These are phyloP conservation scores for Fraxinus latifolia DNA, from an alignment of 305 asterid species.

Conservation along the genomic window DNA sequence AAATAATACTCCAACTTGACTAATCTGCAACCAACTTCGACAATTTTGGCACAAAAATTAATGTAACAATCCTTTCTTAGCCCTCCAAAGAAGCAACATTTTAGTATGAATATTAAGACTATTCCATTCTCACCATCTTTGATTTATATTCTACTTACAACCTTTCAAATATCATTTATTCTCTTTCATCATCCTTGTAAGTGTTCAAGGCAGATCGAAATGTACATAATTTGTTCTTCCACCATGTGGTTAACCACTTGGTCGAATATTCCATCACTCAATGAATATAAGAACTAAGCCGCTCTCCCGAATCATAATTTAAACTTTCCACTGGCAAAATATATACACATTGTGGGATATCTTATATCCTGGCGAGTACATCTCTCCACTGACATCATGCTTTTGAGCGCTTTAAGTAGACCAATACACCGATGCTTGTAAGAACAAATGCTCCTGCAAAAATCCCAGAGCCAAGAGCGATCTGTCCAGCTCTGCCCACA, in stretches of 20 bases:
- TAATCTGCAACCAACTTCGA: background rate
- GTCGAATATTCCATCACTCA: background rate
- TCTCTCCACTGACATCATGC: conserved; percentile 26
- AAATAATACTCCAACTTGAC: background rate
- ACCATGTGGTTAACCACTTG: conserved; percentile 8
- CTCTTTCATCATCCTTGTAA: background rate
- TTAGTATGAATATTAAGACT: background rate
- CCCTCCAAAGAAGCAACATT: background rate
- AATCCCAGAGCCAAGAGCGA: conserved; percentile 37
- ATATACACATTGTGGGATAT: background rate
- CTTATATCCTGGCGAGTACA: background rate
- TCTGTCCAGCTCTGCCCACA: conserved; percentile 31
- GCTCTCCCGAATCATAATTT: background rate
- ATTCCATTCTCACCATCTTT: background rate
- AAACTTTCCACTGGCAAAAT: conserved; percentile 4
- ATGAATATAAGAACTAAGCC: background rate
- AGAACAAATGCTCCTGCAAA: conserved; percentile 66
- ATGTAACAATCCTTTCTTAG: background rate
- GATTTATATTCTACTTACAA: background rate
- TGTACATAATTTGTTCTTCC: background rate
- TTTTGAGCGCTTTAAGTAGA: conserved; percentile 61
- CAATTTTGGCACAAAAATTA: background rate
- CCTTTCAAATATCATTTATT: background rate
- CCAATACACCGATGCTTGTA: conserved; percentile 60
- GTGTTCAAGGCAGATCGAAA: background rate